Conservation (phyloP, 2,329 filamentous ascomycete genomes). For the Teratosphaeria gauchensis region DNA sequence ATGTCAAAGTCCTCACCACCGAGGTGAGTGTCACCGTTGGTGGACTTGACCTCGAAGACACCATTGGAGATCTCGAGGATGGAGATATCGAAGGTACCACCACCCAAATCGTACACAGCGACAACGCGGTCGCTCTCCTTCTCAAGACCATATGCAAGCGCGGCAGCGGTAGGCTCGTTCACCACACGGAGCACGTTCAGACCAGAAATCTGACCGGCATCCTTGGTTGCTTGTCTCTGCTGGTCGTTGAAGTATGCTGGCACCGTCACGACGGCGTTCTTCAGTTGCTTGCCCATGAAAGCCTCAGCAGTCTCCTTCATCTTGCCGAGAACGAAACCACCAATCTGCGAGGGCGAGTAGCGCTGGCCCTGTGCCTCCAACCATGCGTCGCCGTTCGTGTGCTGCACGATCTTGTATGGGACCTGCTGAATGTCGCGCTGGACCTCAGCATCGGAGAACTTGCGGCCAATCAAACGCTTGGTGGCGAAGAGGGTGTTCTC, state of each 20-base stretch:
- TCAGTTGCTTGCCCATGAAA: conserved; percentile 79
- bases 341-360: conserved; percentile 97
- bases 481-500: conserved; percentile 98
- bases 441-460: conserved; percentile 87
- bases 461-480: conserved; percentile 96
- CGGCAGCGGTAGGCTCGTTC: conserved; percentile 94
- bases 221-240: conserved; percentile 95
- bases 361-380: conserved; percentile 86
- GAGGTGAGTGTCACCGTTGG: conserved; percentile 96
- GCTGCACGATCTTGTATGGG: conserved; percentile 96
- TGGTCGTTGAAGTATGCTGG: conserved; percentile 99
- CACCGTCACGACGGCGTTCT: conserved; percentile 95
- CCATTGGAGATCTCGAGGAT: conserved; percentile 95
- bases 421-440: conserved; percentile 97
- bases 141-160: conserved; percentile 90
- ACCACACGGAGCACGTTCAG: conserved; percentile 95
- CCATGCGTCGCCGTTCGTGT: conserved; percentile 94
- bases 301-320: conserved; percentile 98
- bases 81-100: conserved; percentile 98
- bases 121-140: conserved; percentile 85
- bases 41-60: conserved; percentile 98
- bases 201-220: conserved; percentile 91
- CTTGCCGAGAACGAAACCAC: conserved; percentile 92
- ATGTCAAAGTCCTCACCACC: conserved; percentile 99
- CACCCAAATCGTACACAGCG: conserved; percentile 94